Evolutionary conservation across 1,139 yeast genomes (phyloP).

Genomic region (Debaryomyces sp.): DNA sequence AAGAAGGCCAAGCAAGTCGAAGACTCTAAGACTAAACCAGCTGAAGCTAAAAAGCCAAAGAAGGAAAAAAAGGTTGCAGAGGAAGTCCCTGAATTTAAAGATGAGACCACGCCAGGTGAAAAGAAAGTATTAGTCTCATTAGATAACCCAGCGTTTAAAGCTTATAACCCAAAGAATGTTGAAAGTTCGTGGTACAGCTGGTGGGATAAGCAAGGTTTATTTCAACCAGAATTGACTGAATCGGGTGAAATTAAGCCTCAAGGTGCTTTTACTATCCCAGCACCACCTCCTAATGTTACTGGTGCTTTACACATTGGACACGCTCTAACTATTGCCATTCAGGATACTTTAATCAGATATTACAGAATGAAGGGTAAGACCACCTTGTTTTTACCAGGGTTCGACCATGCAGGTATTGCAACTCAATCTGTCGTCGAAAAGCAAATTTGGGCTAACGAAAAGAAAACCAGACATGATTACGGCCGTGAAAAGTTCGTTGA

Average conservation of each 20-base stretch:
- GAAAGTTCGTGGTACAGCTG: constrained; percentile 98
- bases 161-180: constrained; percentile 89
- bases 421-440: constrained; percentile 99
- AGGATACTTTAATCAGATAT: constrained; percentile 89
- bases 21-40: constrained; percentile 37
- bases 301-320: constrained; percentile 99
- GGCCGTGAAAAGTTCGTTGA: constrained; percentile 89
- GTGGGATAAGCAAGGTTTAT: constrained; percentile 91
- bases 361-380: constrained; percentile 98
- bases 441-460: constrained; percentile 86
- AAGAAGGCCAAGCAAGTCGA: constrained; percentile 81
- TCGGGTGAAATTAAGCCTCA: constrained; percentile 79
- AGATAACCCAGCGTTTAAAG: constrained; percentile 92
- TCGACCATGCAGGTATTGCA: constrained; percentile 99
- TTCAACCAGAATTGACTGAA: constrained; percentile 80
- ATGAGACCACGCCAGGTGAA: constrained; percentile 83
- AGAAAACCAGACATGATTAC: constrained; percentile 90
- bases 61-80: constrained; percentile 71
- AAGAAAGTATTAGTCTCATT: constrained; percentile 83
- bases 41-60: constrained; percentile 63
- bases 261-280: constrained; percentile 88
- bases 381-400: constrained; percentile 91
- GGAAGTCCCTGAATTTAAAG: constrained; percentile 80
- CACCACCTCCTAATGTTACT: constrained; percentile 98
- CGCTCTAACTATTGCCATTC: constrained; percentile 93